These are phyloP conservation scores for Papiliotrema laurentii DNA, from an alignment of 1,284 basidiomycete genomes.

Conservation along the genomic window DNA sequence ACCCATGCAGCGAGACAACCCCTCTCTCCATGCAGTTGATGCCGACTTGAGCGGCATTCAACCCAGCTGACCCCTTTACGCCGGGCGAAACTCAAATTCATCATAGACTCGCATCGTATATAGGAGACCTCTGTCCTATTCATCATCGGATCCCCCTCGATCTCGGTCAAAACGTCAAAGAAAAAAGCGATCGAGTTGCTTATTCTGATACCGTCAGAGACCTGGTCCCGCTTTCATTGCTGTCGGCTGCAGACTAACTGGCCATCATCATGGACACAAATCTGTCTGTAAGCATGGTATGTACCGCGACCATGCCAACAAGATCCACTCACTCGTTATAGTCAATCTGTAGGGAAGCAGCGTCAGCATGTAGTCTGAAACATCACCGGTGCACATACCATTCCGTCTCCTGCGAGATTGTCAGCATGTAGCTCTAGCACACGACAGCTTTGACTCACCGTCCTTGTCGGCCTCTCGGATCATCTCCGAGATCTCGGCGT, in stretches of 20 bases:
- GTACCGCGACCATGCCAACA: background rate
- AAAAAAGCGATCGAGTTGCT: background rate
- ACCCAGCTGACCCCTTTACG: no score
- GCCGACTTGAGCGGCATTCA: no score
- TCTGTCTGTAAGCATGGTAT: slow-evolving; percentile 6
- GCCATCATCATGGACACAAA: slow-evolving; percentile 55
- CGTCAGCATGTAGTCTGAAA: background rate
- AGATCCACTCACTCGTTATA: slow-evolving; percentile 43
- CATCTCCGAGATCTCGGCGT: slow-evolving; percentile 95
- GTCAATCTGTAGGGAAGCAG: slow-evolving; percentile 31
- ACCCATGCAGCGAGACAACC: no score
- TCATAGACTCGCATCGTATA: background rate
- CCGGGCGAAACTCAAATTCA: no score
- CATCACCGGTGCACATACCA: slow-evolving; percentile 11
- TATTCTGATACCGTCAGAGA: background rate
- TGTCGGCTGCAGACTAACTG: slow-evolving; percentile 26
- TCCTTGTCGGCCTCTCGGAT: slow-evolving; percentile 97
- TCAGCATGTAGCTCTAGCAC: background rate
- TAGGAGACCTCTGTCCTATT: no score
- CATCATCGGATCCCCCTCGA: background rate
- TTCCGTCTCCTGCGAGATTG: slow-evolving; percentile 35
- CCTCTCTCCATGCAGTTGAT: no score
- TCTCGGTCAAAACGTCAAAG: no score
- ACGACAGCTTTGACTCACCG: slow-evolving; percentile 46
- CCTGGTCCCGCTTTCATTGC: background rate